Evolutionary conservation across 2,329 filamentous ascomycete genomes (phyloP), one percentile per base, ranked within the genome.

Genomic region (Sporothrix humicola): DNA sequence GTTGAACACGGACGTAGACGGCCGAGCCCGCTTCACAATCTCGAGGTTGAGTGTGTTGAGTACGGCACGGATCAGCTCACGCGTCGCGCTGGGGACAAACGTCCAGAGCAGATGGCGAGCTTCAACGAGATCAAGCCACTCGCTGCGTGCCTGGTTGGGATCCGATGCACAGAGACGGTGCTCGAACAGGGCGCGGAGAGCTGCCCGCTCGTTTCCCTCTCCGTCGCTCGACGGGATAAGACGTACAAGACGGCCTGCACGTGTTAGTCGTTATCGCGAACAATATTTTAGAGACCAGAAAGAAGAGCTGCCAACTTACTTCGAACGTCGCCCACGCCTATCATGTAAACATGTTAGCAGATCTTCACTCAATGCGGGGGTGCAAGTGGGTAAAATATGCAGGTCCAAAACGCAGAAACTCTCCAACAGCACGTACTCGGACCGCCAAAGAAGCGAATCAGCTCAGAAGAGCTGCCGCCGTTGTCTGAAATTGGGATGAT

Each of bases 401-500:
- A 17, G 50, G 3, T 2, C 4, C n/a, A 37, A 37, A 37, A 37
- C 20, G 50, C 50, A 9, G 52, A 15, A 54, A 37, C 31, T 37
- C 4, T 5, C 31, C 52, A 54, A 48, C 46, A 26, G 20, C 20
- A 74, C 82, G 73, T 83, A 91, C 95, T 95, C 76, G 95, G 95
- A 0, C 96, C 96, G 15, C 95, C 96, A 82, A 98, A 96, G 50
- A 98, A 94, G 50, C 96, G 89, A 77, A 98, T 97, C 78, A 98
- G 85, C 84, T 98, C 95, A 61, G 93, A 97, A 2, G 94, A 97
- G 78, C 93, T 97, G 54, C 95, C 95, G 68, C 95, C 95, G 82
- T 98, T 98, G 83, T 98, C 95, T 77, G 93, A 96, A 80, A 98
- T 97, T 50, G 95, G 95, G 71, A 98, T 97, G 74, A 98, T 90